Evolutionary conservation across 2,329 filamentous ascomycete species (phyloP).

Genomic region (Scytalidium lignicola): DNA sequence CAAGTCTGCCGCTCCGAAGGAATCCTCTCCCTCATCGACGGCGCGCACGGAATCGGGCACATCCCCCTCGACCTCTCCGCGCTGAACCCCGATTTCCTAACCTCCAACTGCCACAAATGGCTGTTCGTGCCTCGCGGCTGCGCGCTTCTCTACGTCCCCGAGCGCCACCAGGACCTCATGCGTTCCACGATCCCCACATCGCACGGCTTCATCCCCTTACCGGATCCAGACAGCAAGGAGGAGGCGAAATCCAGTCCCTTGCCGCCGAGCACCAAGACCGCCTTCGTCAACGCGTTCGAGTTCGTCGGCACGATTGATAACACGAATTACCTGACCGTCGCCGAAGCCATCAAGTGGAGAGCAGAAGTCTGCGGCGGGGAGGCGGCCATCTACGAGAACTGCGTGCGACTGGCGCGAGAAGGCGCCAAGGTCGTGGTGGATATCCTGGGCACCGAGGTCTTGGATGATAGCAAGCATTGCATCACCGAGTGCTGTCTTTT

Average conservation of each 20-base stretch:
- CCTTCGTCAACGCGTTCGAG: conserved; percentile 68
- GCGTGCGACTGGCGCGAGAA: conserved; percentile 54
- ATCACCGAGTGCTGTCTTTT: conserved; percentile 64
- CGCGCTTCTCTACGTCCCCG: conserved; percentile 74
- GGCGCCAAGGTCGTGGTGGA: conserved; percentile 58
- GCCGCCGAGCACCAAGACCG: conserved; percentile 36
- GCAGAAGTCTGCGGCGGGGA: conserved; percentile 68
- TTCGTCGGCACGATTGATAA: conserved; percentile 74
- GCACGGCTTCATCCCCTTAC: conserved; percentile 62
- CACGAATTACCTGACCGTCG: conserved; percentile 67
- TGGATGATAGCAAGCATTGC: conserved; percentile 61
- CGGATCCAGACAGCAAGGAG: neutral
- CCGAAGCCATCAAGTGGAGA: conserved; percentile 68
- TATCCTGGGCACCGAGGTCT: conserved; percentile 62
- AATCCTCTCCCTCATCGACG: conserved; percentile 68
- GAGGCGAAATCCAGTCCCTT: conserved; percentile 29
- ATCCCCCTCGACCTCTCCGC: conserved; percentile 61
- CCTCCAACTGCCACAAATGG: conserved; percentile 90
- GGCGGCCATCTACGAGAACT: conserved; percentile 59
- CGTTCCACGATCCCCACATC: conserved; percentile 73
- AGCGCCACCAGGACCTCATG: conserved; percentile 70
- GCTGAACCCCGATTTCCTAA: conserved; percentile 78
- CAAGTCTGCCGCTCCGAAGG: conserved; percentile 59
- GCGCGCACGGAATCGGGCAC: conserved; percentile 79
- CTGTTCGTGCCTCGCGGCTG: conserved; percentile 76